Percentiles rank a stretch among this genome's conserved stretches.
Evolutionary conservation across 768 basidiomycete genomes (phyloP).

Genomic region (Boletus vermiculosoides): DNA sequence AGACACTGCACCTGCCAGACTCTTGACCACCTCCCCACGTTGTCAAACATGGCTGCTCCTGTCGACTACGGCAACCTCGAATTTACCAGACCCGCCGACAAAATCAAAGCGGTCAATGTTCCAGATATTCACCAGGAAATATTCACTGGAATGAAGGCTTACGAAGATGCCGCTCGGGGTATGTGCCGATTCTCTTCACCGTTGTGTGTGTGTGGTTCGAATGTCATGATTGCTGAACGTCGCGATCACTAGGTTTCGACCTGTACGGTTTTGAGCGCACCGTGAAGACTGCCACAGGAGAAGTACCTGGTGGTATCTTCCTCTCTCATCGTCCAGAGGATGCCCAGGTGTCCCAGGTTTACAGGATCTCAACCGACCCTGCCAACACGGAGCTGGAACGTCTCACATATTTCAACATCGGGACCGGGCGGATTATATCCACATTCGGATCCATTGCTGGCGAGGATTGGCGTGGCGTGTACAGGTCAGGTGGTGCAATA

Average conservation of each 20-base stretch:
- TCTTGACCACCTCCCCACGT: background rate
- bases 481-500: conserved; percentile 36
- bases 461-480: conserved; percentile 42
- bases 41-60: conserved; percentile 17
- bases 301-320: conserved; percentile 27
- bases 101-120: conserved; percentile 41
- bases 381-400: conserved; percentile 29
- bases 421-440: conserved; percentile 36
- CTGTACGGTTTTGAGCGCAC: conserved; percentile 29
- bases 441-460: conserved; percentile 33
- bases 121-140: conserved; percentile 33
- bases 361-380: conserved; percentile 33
- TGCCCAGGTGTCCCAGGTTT: conserved; percentile 39
- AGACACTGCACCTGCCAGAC: background rate
- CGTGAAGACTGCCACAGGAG: conserved; percentile 8
- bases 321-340: conserved; percentile 40
- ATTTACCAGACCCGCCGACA: conserved; percentile 37
- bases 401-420: conserved; percentile 41
- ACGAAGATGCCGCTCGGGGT: conserved; percentile 41
- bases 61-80: conserved; percentile 33
- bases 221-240: background rate
- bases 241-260: conserved; percentile 25
- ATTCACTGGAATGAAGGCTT: conserved; percentile 36
- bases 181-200: background rate
- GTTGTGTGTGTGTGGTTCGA: background rate